Base-by-base conservation (phyloP, 768 basidiomycete genomes). In the Suillus cothurnatus region DNA sequence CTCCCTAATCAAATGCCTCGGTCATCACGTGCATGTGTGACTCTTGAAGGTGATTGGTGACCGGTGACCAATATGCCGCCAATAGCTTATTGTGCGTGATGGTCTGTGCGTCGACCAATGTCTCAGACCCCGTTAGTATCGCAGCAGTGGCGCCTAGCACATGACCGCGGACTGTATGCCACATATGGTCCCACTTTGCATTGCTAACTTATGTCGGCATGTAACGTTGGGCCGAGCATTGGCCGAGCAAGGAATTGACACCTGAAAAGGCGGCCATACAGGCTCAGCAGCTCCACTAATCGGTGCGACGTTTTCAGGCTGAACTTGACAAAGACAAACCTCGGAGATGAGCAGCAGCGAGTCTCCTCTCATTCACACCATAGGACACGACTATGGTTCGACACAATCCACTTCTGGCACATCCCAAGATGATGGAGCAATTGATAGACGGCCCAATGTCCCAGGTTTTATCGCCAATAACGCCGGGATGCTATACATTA, bases 401-500 rank as follows among this genome's bases (percentile, higher is more conserved):
- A 21, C 39, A 31, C 19, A 12, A 31, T 11, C 19, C 19, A 26
- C 19, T 28, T 28, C 38, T 1, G 38, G 23, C 17, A 14, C 39
- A 21, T 41, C 39, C 28, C 58, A 12, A 59, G 39, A 41, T 12
- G n/a, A n/a, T n/a, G 39, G 19, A 59, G 14, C 39, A 41, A 31
- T 53, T 2, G 5, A 11, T 11, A 19, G 17, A 38, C 36, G 36
- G 15, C 8, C 36, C 36, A 12, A 4, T 26, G 52, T 68, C 4
- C 41, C 50, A 8, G 39, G 39, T 23, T 66, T 72, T 36, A 6
- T 76, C 26, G 59, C 68, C 39, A 71, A 65, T 50, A 91, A 92
- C 74, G 74, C 78, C 3, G 91, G 91, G 9, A 75, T 93, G 60
- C 74, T 89, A 39, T 79, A 90, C 17, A 82, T 92, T n/a, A 82